Conservation (phyloP, 805 yeast species). For the Cephaloascus albidus region DNA sequence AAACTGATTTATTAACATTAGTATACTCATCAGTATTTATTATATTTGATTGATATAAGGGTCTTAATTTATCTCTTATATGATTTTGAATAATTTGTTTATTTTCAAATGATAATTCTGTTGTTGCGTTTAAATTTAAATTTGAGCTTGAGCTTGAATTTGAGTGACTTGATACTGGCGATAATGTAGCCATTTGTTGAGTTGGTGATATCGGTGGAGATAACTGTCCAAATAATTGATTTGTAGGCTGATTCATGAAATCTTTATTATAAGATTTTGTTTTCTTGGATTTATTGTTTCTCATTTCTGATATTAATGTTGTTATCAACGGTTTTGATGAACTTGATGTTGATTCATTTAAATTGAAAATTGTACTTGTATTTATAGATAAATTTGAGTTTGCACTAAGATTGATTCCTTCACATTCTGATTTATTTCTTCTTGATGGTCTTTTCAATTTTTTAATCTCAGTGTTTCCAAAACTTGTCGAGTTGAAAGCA, state of each 20-base stretch:
- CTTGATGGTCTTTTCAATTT: slow-evolving; percentile 13
- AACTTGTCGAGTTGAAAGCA: background rate
- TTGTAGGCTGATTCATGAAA: background rate
- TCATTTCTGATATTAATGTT: slow-evolving; percentile 11
- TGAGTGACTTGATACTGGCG: background rate
- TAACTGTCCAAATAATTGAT: background rate
- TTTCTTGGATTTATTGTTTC: slow-evolving; percentile 6
- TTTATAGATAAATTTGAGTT: too few species aligned
- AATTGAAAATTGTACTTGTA: background rate
- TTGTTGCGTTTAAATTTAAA: background rate
- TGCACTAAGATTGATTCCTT: too few species aligned
- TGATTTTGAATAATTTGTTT: slow-evolving; percentile 48
- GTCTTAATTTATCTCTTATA: slow-evolving; percentile 43
- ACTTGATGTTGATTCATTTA: background rate
- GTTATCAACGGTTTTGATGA: slow-evolving; percentile 4
- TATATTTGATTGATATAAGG: slow-evolving; percentile 28
- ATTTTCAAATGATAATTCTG: slow-evolving; percentile 25
- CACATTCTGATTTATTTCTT: slow-evolving; percentile 3
- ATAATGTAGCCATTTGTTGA: background rate
- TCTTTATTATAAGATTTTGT: too few species aligned
- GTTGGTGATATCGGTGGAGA: background rate
- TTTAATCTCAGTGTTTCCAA: slow-evolving; percentile 2
- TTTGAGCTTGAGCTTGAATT: background rate
- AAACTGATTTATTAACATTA: slow-evolving; percentile 49
- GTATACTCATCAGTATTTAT: slow-evolving; percentile 39